Conservation (phyloP, 352 stramenopile species). For the Phytophthora capsici region DNA sequence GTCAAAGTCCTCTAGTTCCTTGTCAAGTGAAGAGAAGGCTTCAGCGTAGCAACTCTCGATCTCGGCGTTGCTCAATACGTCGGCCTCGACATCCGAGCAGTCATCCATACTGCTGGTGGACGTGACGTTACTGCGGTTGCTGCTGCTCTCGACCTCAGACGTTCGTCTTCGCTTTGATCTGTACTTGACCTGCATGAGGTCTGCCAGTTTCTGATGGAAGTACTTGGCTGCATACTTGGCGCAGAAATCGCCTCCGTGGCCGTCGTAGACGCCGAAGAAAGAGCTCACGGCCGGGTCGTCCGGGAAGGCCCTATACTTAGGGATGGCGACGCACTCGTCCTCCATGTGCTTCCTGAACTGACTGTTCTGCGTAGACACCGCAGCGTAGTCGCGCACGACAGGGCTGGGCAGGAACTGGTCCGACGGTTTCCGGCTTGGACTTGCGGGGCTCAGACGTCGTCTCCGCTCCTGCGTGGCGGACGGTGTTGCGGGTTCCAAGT, state of each 20-base stretch:
- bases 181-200: conserved; percentile 51
- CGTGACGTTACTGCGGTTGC: conserved; percentile 52
- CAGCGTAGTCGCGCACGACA: conserved; percentile 71
- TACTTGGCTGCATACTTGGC: conserved; percentile 80
- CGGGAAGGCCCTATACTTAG: conserved; percentile 63
- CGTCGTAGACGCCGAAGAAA: conserved; percentile 88
- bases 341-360: conserved; percentile 85
- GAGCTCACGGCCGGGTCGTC: conserved; percentile 66
- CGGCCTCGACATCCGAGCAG: conserved; percentile 39
- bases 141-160: conserved; percentile 40
- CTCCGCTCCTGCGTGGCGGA: conserved; percentile 18
- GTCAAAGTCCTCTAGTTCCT: conserved; percentile 70
- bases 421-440: conserved; percentile 13
- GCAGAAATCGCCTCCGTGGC: conserved; percentile 81
- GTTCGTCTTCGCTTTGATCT: conserved; percentile 39
- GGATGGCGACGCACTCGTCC: conserved; percentile 83
- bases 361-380: conserved; percentile 83
- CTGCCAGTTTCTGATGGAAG: conserved; percentile 63
- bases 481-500: conserved; percentile 11
- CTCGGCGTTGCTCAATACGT: conserved; percentile 63
- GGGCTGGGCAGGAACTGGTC: conserved; percentile 43
- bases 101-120: conserved; percentile 57
- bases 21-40: conserved; percentile 68
- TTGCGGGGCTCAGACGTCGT: conserved; percentile 17
- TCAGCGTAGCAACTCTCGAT: conserved; percentile 69